Evolutionary conservation across 805 yeast species (phyloP), one percentile per base, ranked within the genome.

Genomic region (Candida easanensis): DNA sequence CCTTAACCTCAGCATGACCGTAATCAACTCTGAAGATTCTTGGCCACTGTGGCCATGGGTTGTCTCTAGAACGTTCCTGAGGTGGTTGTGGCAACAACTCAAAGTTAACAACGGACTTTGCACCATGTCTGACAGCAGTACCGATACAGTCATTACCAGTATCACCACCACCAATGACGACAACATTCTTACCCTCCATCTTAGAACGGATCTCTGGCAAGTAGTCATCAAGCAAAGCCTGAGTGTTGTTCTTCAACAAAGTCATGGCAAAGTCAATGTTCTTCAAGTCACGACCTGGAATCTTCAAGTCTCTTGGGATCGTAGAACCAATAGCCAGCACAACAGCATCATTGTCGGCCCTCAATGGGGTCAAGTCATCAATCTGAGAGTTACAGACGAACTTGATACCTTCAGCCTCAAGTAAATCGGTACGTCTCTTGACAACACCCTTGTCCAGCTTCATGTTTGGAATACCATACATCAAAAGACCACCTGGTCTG

Each of bases 21-120:
- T 91, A 91, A 71, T 91, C 99, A 47, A 91, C 95, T 61, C 98
- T 80, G 84, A 93, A 91, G 59, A 93, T 80, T 64, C 97, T 78
- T 55, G 99, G 98, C 98, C 98, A 91, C 71, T 91, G 99, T 34
- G 99, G 99, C 99, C 99, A 91, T 67, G 99, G 98, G 69, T 91
- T 91, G 69, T 93, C 97, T 69, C 81, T 86, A 36, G 90, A 84
- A 65, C 97, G 80, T 46, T 79, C 76, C 23, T 75, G 75, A 28
- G 97, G 87, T 51, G 99, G 99, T 57, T 84, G 81, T 46, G 99
- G 99, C 56, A 91, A 74, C 63, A 91, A 76, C 72, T 91, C 99
- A 65, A 91, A 93, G 77, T 91, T 91, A 52, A 82, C 77, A 45
- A 93, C 97, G 9, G 95, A 85, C 64, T 86, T 82, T 50, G 98